Base-by-base conservation (phyloP, 495 filamentous ascomycete species). In the Poronia punctata region DNA sequence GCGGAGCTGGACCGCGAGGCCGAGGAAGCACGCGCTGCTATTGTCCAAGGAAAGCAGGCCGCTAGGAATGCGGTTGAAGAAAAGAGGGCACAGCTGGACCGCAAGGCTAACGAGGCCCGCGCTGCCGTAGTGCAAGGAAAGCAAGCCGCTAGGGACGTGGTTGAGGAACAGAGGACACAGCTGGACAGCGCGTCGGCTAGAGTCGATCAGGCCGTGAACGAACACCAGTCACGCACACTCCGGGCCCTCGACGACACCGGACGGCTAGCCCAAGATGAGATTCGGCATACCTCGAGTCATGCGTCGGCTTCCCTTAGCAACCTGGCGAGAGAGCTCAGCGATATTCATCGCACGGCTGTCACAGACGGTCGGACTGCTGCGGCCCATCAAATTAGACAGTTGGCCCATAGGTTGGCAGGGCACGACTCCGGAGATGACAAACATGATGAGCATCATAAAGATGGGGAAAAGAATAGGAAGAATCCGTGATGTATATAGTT, bases 1-100 rank as follows among this genome's bases (percentile, higher is more conserved):
- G 34, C 40, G 16, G 15, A n/a, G 3, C 33, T 59, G 1, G 36
- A 43, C 10, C 45, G 48, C 22, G 53, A 54, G 12, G 35, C 27
- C 7, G 35, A 14, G 12, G 44, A 54, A 23, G 38, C 27, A 11
- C 32, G 28, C 11, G 41, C 33, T 7, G 42, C 42, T 3, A 28
- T 49, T 21, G 40, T 34, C 11, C 35, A 49, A 17, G 45, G 52
- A 9, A 31, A 49, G 20, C 31, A 35, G n/a, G 22, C 18, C 7
- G 41, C 9, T 0, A 22, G 18, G 30, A 11, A 23, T 11, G 40
- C 24, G 10, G 40, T 34, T n/a, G 39, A 34, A 9, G 29, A 25
- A 4, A 30, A 28, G 3, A 32, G 3, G 15, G 12, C 5, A 17
- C 24, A 9, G 12, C 12, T 42, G 11, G 39, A 21, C 15, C 15